These are phyloP conservation scores for Brassica incana DNA, from an alignment of 345 rosid genomes.

Conservation along the genomic window DNA sequence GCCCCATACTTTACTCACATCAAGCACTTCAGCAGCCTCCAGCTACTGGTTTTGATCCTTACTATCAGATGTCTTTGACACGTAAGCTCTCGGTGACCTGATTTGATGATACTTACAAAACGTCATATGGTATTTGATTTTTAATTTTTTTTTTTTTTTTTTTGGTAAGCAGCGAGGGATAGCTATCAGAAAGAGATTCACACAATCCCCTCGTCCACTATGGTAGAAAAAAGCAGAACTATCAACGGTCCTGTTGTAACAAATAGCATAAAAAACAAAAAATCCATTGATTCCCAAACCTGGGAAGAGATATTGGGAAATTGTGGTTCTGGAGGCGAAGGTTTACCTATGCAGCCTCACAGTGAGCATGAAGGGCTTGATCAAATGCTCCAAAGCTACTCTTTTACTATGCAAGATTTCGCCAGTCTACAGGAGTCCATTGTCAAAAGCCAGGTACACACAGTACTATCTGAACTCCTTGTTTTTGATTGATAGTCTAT, in stretches of 20 bases:
- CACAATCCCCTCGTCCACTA: slow-evolving; percentile 40
- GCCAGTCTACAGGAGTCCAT: slow-evolving; percentile 45
- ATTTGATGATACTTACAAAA: slow-evolving; percentile 12
- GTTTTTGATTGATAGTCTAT: not conserved
- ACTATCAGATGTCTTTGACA: slow-evolving; percentile 46
- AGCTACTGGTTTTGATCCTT: slow-evolving; percentile 44
- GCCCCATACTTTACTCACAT: slow-evolving; percentile 51
- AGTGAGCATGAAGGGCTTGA: slow-evolving; percentile 52
- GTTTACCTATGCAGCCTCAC: slow-evolving; percentile 45
- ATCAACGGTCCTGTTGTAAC: slow-evolving; percentile 43
- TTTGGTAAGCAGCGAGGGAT: slow-evolving; percentile 45
- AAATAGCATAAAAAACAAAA: slow-evolving; percentile 49
- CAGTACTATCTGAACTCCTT: not conserved
- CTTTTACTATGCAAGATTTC: slow-evolving; percentile 50
- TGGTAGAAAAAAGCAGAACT: slow-evolving; percentile 43
- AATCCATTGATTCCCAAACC: slow-evolving; percentile 52
- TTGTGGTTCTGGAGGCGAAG: slow-evolving; percentile 49
- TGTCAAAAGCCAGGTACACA: slow-evolving; percentile 64
- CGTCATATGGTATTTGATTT: slow-evolving; percentile 17
- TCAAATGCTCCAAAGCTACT: slow-evolving; percentile 43
- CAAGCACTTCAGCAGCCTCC: slow-evolving; percentile 49
- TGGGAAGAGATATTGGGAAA: slow-evolving; percentile 68
- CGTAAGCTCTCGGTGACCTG: slow-evolving; percentile 44
- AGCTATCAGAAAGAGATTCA: slow-evolving; percentile 52
- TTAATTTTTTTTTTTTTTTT: not conserved